Base-by-base conservation (phyloP, 352 stramenopile genomes). In the Pythium dissotocum region DNA sequence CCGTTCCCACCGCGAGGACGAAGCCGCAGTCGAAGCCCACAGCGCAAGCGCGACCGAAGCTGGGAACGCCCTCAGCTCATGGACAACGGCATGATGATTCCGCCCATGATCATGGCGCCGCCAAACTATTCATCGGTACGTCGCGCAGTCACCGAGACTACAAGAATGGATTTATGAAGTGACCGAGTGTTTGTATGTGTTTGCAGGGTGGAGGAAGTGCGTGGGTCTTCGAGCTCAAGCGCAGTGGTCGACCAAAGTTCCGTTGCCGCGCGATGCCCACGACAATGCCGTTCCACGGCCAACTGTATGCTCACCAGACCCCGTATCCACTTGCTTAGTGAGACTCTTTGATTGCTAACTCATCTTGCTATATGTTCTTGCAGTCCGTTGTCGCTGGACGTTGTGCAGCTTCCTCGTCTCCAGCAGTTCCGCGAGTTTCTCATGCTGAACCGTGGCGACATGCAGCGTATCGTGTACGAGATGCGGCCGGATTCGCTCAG, bases 401-500 rank as follows among this genome's bases (percentile, higher is more conserved):
- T 94, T 18, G 70, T 85, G 18, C 71, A 83, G 55, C 63, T 93
- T 26, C 84, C 86, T 14, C 82, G 82, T n/a, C 49, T 94, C 42
- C 73, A 66, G 55, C 80, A 83, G 57, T 91, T 78, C 16, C 51
- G 70, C 12, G 76, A 89, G 54, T 94, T 94, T 58, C 70, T 94
- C 59, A 82, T 88, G 69, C 63, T 91, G 32, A 73, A 87, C 10
- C 75, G 80, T 32, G 72, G 72, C 12, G 74, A 86, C 24, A 66
- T 90, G 33, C 61, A 71, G 44, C 76, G 82, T 35, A 65, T 77
- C 40, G 83, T 94, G 12, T 94, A 94, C 63, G 86, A 93, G 52
- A 60, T 94, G 49, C 65, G 77, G 13, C 86, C 86, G 0, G 79
- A 89, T 33, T 70, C 78, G 13, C 81, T 87, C 49, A 61, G 69